Evolutionary conservation across 306 rosid genomes (phyloP).

Genomic region (Parietaria judaica): DNA sequence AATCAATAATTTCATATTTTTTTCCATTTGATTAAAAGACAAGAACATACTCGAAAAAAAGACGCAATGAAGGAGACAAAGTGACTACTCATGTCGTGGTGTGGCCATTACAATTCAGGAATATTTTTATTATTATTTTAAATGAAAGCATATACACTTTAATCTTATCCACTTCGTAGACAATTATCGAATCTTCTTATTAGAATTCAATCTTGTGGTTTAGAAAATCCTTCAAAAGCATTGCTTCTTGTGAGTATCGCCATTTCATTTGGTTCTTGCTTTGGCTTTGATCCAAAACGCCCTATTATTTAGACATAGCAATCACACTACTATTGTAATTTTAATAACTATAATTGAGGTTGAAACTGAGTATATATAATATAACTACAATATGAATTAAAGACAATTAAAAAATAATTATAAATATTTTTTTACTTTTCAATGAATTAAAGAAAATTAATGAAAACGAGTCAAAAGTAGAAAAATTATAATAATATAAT

Average conservation of each 20-base stretch:
- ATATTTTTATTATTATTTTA: neutral
- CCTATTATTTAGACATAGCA: neutral
- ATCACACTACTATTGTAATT: too few relatives aligned
- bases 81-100: slow-evolving; percentile 7
- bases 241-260: neutral
- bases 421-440: too few relatives aligned
- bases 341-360: too few relatives aligned
- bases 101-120: slow-evolving; percentile 2
- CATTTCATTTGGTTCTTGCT: neutral
- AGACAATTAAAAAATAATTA: too few relatives aligned
- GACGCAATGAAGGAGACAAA: neutral
- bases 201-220: neutral
- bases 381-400: too few relatives aligned
- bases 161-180: neutral
- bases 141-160: neutral
- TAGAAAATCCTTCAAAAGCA: neutral
- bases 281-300: neutral
- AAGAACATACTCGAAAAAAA: neutral
- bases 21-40: too few relatives aligned
- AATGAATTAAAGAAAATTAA: too few relatives aligned
- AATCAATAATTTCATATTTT: too few relatives aligned
- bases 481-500: too few relatives aligned
- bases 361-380: too few relatives aligned
- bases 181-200: neutral
- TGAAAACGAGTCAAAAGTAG: too few relatives aligned